Base-by-base conservation (phyloP, 345 rosid genomes). In the Leavenworthia alabamica region DNA sequence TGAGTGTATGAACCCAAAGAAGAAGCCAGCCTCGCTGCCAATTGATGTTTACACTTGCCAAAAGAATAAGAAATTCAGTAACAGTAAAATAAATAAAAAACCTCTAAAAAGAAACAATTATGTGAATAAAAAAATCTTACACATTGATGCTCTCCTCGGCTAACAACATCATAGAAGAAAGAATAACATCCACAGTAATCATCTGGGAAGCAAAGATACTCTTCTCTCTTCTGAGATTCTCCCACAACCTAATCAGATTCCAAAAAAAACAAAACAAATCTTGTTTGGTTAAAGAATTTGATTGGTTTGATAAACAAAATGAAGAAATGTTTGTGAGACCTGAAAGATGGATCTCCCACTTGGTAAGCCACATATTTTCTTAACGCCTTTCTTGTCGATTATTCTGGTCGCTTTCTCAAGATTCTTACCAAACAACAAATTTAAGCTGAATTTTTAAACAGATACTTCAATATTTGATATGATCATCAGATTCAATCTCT, bases 351-450 rank as follows among this genome's bases (percentile, higher is more conserved):
- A 81, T n/a, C 96, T 85, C 4, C 86, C 89, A 22, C 94, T 83
- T 3, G 97, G 94, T 33, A 78, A 65, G 9, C 96, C 84, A 9
- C 81, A 76, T 76, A 92, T 80, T 70, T 75, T 77, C 79, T 83
- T 89, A 28, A 91, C 93, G 33, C 90, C 86, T 22, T 79, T 72
- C 42, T 86, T 93, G 71, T 89, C 95, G 14, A 86, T 78, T 16
- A 86, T 84, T 77, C 85, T 73, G 4, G 90, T 81, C 0, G 97
- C 98, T 59, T 78, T 79, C 79, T 86, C 95, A 40, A 92, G 60
- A 72, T 86, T 92, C 75, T 86, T 92, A 64, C 97, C 97, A 73
- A 83, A 92, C 82, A 89, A 71, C 76, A 89, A 76, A 78, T 86
- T 83, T 81, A 89, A 81, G 36, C 97, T 92, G 72, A 36, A 31